Percentiles rank a stretch among this genome's conserved stretches.
Evolutionary conservation across 805 yeast species (phyloP).

Genomic region (Kuraishia capsulata): DNA sequence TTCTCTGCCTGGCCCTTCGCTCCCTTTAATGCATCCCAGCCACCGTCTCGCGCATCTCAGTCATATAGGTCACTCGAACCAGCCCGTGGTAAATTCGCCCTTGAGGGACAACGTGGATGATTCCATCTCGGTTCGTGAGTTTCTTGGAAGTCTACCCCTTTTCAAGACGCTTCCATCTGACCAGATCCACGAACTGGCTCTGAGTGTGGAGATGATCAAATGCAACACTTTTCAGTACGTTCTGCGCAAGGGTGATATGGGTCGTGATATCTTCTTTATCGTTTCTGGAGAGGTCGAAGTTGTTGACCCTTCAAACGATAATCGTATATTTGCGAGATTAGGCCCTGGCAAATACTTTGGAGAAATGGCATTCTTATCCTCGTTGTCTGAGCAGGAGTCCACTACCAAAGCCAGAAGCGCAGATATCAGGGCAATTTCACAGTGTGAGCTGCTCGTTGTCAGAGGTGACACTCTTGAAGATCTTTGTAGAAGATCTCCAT

Average conservation of each 20-base stretch:
- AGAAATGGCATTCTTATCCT: slow-evolving; percentile 60
- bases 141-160: slow-evolving; percentile 47
- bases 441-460: slow-evolving; percentile 52
- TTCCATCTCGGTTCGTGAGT: slow-evolving; percentile 33
- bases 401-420: slow-evolving; percentile 37
- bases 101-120: slow-evolving; percentile 34
- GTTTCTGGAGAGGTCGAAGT: slow-evolving; percentile 68
- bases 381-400: slow-evolving; percentile 21
- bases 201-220: slow-evolving; percentile 48
- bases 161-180: slow-evolving; percentile 49
- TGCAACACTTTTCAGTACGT: slow-evolving; percentile 51
- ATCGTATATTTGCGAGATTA: slow-evolving; percentile 45
- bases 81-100: background rate
- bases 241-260: slow-evolving; percentile 48
- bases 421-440: slow-evolving; percentile 50
- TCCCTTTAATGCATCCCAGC: background rate
- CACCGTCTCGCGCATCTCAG: background rate
- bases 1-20: slow-evolving; percentile 23
- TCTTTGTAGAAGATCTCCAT: slow-evolving; percentile 51
- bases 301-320: slow-evolving; percentile 29
- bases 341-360: slow-evolving; percentile 64
- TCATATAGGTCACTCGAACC: background rate
- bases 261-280: slow-evolving; percentile 59
- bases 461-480: slow-evolving; percentile 43
- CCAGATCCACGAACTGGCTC: slow-evolving; percentile 54